phyloP scores from a whole-genome alignment of 345 rosid species.

The Brassica carinata region DNA sequence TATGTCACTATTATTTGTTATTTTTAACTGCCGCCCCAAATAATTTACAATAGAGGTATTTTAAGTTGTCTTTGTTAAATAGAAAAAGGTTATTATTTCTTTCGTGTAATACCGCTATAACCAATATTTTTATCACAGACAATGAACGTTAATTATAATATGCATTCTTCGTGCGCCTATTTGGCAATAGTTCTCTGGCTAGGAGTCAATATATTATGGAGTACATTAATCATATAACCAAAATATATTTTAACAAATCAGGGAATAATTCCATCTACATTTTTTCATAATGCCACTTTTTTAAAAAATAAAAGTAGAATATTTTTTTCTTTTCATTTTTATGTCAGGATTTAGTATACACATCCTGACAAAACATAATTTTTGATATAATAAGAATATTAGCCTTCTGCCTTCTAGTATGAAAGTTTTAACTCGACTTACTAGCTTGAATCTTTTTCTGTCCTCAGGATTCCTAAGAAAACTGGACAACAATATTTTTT shows the following conservation, averaged over 20 bases:
- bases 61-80: neutral
- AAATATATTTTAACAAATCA: neutral
- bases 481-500: too few species aligned
- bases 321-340: neutral
- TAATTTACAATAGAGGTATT: neutral
- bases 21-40: constrained; percentile 17
- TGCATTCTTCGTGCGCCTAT: constrained; percentile 3
- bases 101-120: neutral
- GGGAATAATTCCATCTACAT: neutral
- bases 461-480: neutral
- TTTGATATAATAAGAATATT: neutral
- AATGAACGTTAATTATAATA: neutral
- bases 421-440: neutral
- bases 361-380: neutral
- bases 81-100: neutral
- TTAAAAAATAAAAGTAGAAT: neutral
- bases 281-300: neutral
- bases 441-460: neutral
- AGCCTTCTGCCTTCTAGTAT: neutral
- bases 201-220: constrained; percentile 19
- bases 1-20: neutral
- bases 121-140: neutral
- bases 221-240: constrained; percentile 10
- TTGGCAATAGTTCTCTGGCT: constrained; percentile 30
- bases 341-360: neutral